Evolutionary conservation across 1,139 yeast genomes (phyloP).

Genomic region (Suhomyces bokatorum): DNA sequence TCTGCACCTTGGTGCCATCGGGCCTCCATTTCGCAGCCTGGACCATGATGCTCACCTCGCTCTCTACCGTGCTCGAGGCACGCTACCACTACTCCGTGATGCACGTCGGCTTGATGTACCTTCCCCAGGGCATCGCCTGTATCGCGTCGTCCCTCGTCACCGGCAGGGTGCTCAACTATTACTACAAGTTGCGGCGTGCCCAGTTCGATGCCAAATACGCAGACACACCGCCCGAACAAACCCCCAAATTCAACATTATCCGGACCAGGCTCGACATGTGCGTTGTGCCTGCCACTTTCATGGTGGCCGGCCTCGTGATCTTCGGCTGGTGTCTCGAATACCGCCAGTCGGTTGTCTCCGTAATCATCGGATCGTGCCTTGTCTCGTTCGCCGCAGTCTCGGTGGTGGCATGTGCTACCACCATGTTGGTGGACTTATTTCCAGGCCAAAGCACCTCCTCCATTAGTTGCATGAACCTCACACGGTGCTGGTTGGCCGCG

Average conservation of each 20-base stretch:
- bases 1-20: conserved; percentile 30
- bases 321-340: conserved; percentile 45
- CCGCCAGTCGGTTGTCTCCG: conserved; percentile 26
- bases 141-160: conserved; percentile 31
- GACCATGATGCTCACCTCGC: conserved; percentile 38
- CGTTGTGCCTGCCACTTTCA: conserved; percentile 25
- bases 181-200: conserved; percentile 24
- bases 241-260: conserved; percentile 31
- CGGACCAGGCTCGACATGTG: conserved; percentile 31
- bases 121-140: conserved; percentile 41
- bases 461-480: conserved; percentile 39
- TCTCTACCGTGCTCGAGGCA: conserved; percentile 32
- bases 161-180: conserved; percentile 32
- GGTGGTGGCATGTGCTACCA: conserved; percentile 32
- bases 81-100: conserved; percentile 35
- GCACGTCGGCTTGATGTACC: conserved; percentile 39
- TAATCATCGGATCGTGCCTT: conserved; percentile 33
- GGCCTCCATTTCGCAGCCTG: conserved; percentile 41
- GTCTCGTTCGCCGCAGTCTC: conserved; percentile 32
- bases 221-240: conserved; percentile 13
- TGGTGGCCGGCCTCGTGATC: conserved; percentile 32
- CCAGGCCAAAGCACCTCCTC: conserved; percentile 38
- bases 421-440: conserved; percentile 39
- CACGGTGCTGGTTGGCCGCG: conserved; percentile 41
- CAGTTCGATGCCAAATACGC: conserved; percentile 21